Evolutionary conservation across 148 eudicot species (phyloP), one percentile per base, ranked within the genome.

Genomic region (Persicaria tinctoria): DNA sequence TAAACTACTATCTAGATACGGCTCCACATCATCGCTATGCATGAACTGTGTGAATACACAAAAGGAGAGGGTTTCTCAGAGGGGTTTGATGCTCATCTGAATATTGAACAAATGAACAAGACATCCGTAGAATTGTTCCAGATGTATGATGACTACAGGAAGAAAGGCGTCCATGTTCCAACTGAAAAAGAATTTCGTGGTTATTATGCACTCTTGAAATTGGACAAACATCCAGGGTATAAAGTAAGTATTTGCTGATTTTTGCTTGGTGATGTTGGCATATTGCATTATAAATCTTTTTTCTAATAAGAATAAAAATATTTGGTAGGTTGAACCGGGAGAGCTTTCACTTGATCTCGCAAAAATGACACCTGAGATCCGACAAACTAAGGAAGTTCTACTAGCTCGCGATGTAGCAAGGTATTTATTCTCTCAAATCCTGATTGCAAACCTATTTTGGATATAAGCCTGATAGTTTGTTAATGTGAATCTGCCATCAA

Each of bases 81-180:
- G 83, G 99, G 97, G 78, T 92, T 95, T 83, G 97, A 95, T 80
- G 97, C 99, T 14, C 99, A 95, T 78, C 94, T 95, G 51, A 92
- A 95, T 79, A 95, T 95, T 74, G 99, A 95, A 80, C 97, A 95
- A 88, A 95, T 95, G 99, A 92, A 95, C 79, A 95, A 92, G 87
- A 88, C 99, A 76, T 95, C 97, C 51, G 99, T 95, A 71, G 99
- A 92, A 78, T 82, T 92, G 70, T 95, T 95, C 79, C 99, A 95
- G 77, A 69, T 95, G 82, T 95, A 95, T 78, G 99, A 95, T 74
- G 97, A 95, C 78, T 97, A 95, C 84, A 84, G 97, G 78, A 95
- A 90, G 85, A 92, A 82, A 79, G 99, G 97, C 77, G 82, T 87
- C 46, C 53, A 81, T 63, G 86, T 92, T 76, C 89, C 90, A 46